Percentiles rank a stretch among this genome's conserved stretches.
These are phyloP conservation scores for Moesziomyces sp. DNA, from an alignment of 1,284 basidiomycete species.

Conservation along the genomic window DNA sequence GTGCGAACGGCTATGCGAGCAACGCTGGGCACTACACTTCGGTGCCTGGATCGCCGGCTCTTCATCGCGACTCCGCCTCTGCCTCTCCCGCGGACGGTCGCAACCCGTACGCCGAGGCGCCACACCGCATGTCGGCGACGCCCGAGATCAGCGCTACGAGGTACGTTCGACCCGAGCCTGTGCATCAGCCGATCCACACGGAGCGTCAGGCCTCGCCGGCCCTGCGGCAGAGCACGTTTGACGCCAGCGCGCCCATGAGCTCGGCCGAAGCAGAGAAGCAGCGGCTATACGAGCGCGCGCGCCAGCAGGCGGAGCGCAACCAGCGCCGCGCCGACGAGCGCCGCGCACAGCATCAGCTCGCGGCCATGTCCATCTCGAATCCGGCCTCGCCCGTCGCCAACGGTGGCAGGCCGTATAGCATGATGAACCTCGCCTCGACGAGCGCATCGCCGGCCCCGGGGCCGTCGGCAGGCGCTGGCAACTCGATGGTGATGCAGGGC, in stretches of 20 bases:
- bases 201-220: conserved; percentile 9
- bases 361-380: conserved; percentile 1
- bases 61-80: conserved; percentile 11
- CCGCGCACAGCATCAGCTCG: conserved; percentile 25
- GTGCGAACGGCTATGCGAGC: conserved; percentile 4
- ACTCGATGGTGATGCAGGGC: not conserved
- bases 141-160: conserved; percentile 24
- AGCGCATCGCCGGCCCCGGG: conserved; percentile 4
- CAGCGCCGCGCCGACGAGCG: conserved; percentile 55
- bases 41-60: conserved; percentile 7
- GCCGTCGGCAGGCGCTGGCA: not conserved
- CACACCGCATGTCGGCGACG: conserved; percentile 18
- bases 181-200: conserved; percentile 14
- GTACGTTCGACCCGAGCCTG: conserved; percentile 30
- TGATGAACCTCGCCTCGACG: conserved; percentile 26
- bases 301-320: conserved; percentile 60
- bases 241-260: conserved; percentile 8
- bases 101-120: conserved; percentile 13
- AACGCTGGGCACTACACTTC: conserved; percentile 8
- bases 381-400: conserved; percentile 15
- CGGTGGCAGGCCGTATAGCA: conserved; percentile 33
- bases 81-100: conserved; percentile 16
- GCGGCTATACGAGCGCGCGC: conserved; percentile 59
- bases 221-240: not conserved
- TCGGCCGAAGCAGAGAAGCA: conserved; percentile 61